Conservation (phyloP, 768 basidiomycete species). For the Boletellus sp. region DNA sequence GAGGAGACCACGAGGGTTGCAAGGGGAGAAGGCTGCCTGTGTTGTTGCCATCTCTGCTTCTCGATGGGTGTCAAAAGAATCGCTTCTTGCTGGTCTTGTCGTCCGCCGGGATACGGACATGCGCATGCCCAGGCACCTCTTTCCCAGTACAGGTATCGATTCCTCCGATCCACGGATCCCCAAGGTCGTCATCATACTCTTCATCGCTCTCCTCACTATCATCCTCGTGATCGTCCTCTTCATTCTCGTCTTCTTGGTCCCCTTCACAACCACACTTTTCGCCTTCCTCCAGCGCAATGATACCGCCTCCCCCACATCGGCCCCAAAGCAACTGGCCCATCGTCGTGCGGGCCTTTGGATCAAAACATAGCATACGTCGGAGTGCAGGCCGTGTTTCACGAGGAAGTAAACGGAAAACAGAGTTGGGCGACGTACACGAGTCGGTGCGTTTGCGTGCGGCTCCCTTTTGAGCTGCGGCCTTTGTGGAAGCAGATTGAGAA, state of each 20-base stretch:
- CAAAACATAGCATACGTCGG: slow-evolving; percentile 90
- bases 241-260: slow-evolving; percentile 31
- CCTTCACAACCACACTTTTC: slow-evolving; percentile 64
- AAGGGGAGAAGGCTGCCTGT: slow-evolving; percentile 1
- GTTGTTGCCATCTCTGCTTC: not conserved
- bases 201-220: slow-evolving; percentile 18
- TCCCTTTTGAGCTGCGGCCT: slow-evolving; percentile 44
- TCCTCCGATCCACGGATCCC: slow-evolving; percentile 83
- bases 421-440: slow-evolving; percentile 50
- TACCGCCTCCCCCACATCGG: slow-evolving; percentile 63
- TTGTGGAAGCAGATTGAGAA: slow-evolving; percentile 20
- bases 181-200: slow-evolving; percentile 67
- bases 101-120: slow-evolving; percentile 70
- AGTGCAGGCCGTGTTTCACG: slow-evolving; percentile 88
- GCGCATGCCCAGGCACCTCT: slow-evolving; percentile 52
- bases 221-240: slow-evolving; percentile 41
- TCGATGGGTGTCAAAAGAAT: slow-evolving; percentile 52
- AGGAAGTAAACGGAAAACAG: slow-evolving; percentile 93
- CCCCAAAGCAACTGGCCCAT: slow-evolving; percentile 89
- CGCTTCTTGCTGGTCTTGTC: slow-evolving; percentile 71
- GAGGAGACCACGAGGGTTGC: slow-evolving; percentile 11
- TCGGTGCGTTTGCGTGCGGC: slow-evolving; percentile 17
- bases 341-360: slow-evolving; percentile 85
- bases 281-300: slow-evolving; percentile 46
- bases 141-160: slow-evolving; percentile 65